Base-by-base conservation (phyloP, 208 protist species). In the Trypanosoma scelopori region DNA sequence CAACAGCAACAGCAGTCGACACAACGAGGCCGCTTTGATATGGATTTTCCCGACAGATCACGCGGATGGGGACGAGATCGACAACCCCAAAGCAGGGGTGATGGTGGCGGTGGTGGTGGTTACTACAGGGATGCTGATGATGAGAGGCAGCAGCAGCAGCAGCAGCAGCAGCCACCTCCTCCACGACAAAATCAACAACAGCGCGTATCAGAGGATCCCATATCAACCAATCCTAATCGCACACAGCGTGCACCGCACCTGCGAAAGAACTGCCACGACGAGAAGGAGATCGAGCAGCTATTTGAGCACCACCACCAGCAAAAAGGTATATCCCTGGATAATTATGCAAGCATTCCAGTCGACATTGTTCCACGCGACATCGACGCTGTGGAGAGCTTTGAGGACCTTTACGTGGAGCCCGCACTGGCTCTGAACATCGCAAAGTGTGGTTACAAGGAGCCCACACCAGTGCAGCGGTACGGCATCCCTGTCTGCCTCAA, bases 391-490 rank as follows among this genome's bases (percentile, higher is more conserved):
- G 74, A 85, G 61, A 80, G 79, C 58, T 97, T 99, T 67, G 47
- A 65, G 18, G 97, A 97, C 23, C 73, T 97, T 22, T 69, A 85
- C 50, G 81, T 98, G 9, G 83, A 89, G 49, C 83, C 85, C 1
- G 65, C 93, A 16, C 69, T 99, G 9, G 62, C 84, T 30, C 65
- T 76, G n/a, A 99, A 99, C 82, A 96, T 99, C 62, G 55, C 83
- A 30, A 87, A 95, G 15, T 94, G 93, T 42, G 81, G 87, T 1
- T 99, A 99, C 86, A 91, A 93, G 43, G 90, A 88, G 55, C 98
- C 98, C 13, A 99, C 98, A 4, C 98, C 98, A 5, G 97, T 99
- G 42, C 98, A 99, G 82, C 97, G 98, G 61, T 93, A 97, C 73
- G 86, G 97, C 43, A 97, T 99, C 45, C 98, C 98, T 18, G 98